Conservation (phyloP, 192 early-diverging fungal species). For the Geosiphon pyriformis region DNA sequence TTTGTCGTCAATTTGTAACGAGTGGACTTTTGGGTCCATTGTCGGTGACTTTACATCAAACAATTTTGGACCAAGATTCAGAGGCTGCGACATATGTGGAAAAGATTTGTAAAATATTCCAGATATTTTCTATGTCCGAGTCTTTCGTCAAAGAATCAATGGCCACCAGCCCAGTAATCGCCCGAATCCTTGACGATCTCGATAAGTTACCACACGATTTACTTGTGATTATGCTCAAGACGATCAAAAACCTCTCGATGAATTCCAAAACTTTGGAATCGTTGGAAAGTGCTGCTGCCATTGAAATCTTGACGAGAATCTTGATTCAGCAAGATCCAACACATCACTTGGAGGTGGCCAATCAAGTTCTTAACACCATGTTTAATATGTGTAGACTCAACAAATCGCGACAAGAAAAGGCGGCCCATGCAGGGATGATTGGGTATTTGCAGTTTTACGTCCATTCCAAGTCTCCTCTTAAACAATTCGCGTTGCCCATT, state of each 20-base stretch:
- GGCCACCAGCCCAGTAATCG: slow-evolving; percentile 26
- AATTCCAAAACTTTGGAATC: slow-evolving; percentile 47
- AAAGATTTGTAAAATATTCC: slow-evolving; percentile 46
- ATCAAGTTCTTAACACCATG: slow-evolving; percentile 53
- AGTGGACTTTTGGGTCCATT: slow-evolving; percentile 47
- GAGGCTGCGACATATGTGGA: slow-evolving; percentile 27
- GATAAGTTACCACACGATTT: slow-evolving; percentile 33
- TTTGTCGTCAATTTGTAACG: slow-evolving; percentile 49
- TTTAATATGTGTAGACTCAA: slow-evolving; percentile 59
- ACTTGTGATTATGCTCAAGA: slow-evolving; percentile 48
- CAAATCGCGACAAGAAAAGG: slow-evolving; percentile 49
- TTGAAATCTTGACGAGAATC: slow-evolving; percentile 42
- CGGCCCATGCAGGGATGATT: slow-evolving; percentile 50
- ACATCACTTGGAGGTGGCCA: slow-evolving; percentile 36
- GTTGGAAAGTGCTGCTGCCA: slow-evolving; percentile 42
- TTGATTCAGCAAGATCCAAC: slow-evolving; percentile 29
- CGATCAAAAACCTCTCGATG: slow-evolving; percentile 59
- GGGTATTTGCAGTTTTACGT: slow-evolving; percentile 48
- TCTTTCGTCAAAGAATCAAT: slow-evolving; percentile 48
- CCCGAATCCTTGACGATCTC: slow-evolving; percentile 41
- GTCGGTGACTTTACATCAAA: slow-evolving; percentile 32
- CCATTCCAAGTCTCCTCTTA: slow-evolving; percentile 41
- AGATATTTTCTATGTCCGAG: slow-evolving; percentile 53
- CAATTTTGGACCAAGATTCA: slow-evolving; percentile 37
- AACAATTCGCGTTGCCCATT: slow-evolving; percentile 57